Conservation (phyloP, 2,329 filamentous ascomycete species). For the Curvularia verruculosa region DNA sequence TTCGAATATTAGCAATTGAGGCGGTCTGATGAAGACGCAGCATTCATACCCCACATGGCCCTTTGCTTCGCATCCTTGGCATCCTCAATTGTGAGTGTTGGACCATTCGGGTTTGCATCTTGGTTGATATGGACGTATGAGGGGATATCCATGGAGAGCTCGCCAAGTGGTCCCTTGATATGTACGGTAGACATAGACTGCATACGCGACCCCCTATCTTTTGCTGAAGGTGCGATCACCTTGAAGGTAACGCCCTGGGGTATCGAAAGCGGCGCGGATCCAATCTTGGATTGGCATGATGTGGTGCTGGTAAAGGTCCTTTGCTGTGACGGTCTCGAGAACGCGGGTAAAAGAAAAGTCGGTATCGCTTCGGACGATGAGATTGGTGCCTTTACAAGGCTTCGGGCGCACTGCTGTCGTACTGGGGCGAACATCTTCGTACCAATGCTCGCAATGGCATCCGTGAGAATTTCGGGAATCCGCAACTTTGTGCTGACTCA, state of each 20-base stretch:
- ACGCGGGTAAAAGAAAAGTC: slow-evolving; percentile 74
- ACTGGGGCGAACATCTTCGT: slow-evolving; percentile 68
- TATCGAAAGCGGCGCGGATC: slow-evolving; percentile 64
- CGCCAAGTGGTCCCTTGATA: slow-evolving; percentile 81
- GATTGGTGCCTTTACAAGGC: slow-evolving; percentile 57
- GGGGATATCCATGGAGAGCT: slow-evolving; percentile 78
- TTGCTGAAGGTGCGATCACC: slow-evolving; percentile 67
- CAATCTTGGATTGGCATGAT: slow-evolving; percentile 78
- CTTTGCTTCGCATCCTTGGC: slow-evolving; percentile 73
- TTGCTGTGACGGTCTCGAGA: slow-evolving; percentile 57
- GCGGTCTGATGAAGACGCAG: slow-evolving; percentile 4
- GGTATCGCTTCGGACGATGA: slow-evolving; percentile 63
- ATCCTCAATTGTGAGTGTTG: slow-evolving; percentile 73
- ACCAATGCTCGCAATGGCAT: slow-evolving; percentile 16
- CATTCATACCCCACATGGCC: slow-evolving; percentile 86
- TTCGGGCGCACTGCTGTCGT: slow-evolving; percentile 61
- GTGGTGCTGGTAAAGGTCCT: slow-evolving; percentile 75
- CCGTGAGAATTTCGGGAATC: slow-evolving; percentile 36
- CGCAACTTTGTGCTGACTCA: slow-evolving; percentile 23
- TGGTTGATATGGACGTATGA: slow-evolving; percentile 75
- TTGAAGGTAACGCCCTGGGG: slow-evolving; percentile 69
- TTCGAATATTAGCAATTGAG: slow-evolving; percentile 6
- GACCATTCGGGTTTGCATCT: slow-evolving; percentile 67
- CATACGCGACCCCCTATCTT: slow-evolving; percentile 65
- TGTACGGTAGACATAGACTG: slow-evolving; percentile 71